Evolutionary conservation across 1,284 basidiomycete genomes (phyloP), one percentile per base, ranked within the genome.

Genomic region (Ganoderma lucidum): DNA sequence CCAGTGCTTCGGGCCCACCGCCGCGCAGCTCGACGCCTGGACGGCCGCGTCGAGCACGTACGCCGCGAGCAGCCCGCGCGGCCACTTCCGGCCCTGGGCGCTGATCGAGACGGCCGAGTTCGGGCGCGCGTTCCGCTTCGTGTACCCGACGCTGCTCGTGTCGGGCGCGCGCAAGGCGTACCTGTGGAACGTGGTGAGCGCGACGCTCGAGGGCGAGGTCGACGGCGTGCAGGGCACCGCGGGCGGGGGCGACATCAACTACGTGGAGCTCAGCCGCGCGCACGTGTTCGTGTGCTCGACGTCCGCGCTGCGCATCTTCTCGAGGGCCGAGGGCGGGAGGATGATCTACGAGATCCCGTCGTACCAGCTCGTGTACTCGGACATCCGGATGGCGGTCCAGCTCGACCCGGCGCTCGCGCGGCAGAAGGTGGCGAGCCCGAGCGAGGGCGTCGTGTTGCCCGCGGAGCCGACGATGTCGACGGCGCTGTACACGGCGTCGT

Each of bases 61-160:
- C 58, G 51, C 48, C 5, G 14, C 53, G 35, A 45, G 14, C 15
- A 65, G 65, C 10, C 68, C 66, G 2, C 77, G 79, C 15, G 88
- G 87, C 0, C 86, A 84, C 70, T 92, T 93, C 75, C 80, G 77
- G 61, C 87, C 91, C 0, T 90, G 89, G 86, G 86, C 87, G 0
- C 78, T 89, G 17, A 78, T 93, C 67, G 66, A 75, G 1, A 79
- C 85, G 61, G 85, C 87, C 6, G 82, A 83, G 51, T 51, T 62
- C 8, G 86, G 87, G 2, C 81, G 83, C 2, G 91, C 91, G 0
- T 93, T 87, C 76, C 87, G 92, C 6, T 88, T 93, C 71, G 88
- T 88, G 5, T 91, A 89, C 74, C 92, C 92, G 1, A 87, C 83
- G 5, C 80, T 94, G 5, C 78, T 91, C 1, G 85, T 87, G 2